Evolutionary conservation across 202 grass and related monocot species (phyloP), one percentile per base, ranked within the genome.

Genomic region (Tripidium arundinaceum): DNA sequence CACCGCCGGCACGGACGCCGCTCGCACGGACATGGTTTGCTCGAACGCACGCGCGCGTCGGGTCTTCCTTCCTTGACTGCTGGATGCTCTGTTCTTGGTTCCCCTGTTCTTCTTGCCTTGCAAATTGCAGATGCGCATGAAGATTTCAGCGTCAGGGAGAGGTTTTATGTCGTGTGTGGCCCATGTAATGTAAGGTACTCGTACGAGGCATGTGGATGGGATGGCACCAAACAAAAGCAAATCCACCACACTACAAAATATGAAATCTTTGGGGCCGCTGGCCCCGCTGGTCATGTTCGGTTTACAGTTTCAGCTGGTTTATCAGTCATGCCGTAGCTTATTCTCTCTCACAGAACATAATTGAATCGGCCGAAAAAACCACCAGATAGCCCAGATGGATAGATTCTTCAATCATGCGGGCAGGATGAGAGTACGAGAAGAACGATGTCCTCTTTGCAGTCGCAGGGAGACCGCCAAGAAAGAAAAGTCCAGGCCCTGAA

Each of bases 331-430:
- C n/a, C n/a, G n/a, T n/a, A n/a, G n/a, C n/a, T n/a, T n/a, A n/a
- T n/a, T n/a, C n/a, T n/a, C n/a, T n/a, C n/a, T n/a, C n/a, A n/a
- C n/a, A n/a, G n/a, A n/a, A n/a, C n/a, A n/a, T n/a, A n/a, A n/a
- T n/a, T n/a, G n/a, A n/a, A n/a, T n/a, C n/a, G n/a, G n/a, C n/a
- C n/a, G n/a, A n/a, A n/a, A n/a, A n/a, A n/a, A n/a, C n/a, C n/a
- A n/a, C n/a, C n/a, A n/a, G n/a, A n/a, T n/a, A n/a, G n/a, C n/a
- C n/a, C n/a, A n/a, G 46, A 69, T 71, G 59, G 18, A 29, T 24
- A 46, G 7, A 67, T 41, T 16, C 27, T 63, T 64, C 74, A 50
- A 67, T 79, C 86, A 81, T 84, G 63, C 72, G 70, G 13, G 57
- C 57, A n/a, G 42, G 71, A 60, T 64, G n/a, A n/a, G n/a, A n/a